A percentile compares a stretch with the other conserved stretches of the same genome.
Conservation (phyloP, 176 grass and related monocot genomes). For the Melocanna baccifera region DNA sequence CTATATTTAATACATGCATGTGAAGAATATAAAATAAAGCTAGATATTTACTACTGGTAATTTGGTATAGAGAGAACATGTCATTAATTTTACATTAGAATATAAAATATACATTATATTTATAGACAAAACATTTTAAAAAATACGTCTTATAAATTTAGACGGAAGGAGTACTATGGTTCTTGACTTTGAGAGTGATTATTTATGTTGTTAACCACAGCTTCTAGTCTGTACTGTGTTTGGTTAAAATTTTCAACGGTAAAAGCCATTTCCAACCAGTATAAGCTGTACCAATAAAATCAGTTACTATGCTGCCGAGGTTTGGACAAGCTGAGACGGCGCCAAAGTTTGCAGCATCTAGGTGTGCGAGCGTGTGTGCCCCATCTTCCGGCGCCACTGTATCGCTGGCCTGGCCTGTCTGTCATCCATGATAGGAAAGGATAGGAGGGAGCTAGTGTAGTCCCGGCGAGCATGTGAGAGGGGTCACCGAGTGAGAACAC, state of each 20-base stretch:
- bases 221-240: neutral
- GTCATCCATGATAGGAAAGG: neutral
- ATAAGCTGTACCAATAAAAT: neutral
- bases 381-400: neutral
- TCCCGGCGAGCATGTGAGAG: constrained; percentile 19
- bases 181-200: neutral
- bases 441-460: neutral
- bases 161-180: too few species aligned
- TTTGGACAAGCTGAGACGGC: neutral
- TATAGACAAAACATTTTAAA: too few species aligned
- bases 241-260: neutral
- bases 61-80: too few species aligned
- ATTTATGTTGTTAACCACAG: neutral
- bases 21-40: too few species aligned
- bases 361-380: neutral
- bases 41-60: too few species aligned
- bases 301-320: neutral
- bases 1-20: too few species aligned
- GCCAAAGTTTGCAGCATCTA: neutral
- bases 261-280: neutral
- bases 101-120: too few species aligned
- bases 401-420: neutral
- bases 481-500: neutral
- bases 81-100: too few species aligned
- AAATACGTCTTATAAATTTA: too few species aligned